Evolutionary conservation across 371 early-diverging fungal species (phyloP).

Genomic region (Rhizopus sp.): DNA sequence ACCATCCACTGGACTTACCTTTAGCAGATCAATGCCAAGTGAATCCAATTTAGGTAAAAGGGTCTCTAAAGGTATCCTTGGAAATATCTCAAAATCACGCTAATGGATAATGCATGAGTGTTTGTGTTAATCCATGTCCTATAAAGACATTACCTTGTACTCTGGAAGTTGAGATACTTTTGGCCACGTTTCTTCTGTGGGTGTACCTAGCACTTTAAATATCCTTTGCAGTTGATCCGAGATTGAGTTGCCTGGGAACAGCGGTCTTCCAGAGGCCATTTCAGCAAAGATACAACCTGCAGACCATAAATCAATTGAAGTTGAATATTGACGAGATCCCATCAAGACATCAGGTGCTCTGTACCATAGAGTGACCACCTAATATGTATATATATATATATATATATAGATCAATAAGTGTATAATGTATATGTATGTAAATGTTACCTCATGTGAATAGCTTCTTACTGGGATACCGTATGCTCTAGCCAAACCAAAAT

Average conservation of each 20-base stretch:
- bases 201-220: slow-evolving; percentile 91
- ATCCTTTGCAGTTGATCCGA: slow-evolving; percentile 89
- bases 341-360: slow-evolving; percentile 99
- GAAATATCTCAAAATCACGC: slow-evolving; percentile 76
- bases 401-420: background rate
- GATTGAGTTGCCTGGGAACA: slow-evolving; percentile 95
- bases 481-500: slow-evolving; percentile 97
- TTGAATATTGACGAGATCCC: slow-evolving; percentile 96
- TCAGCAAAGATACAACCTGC: slow-evolving; percentile 97
- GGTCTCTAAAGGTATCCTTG: slow-evolving; percentile 65
- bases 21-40: slow-evolving; percentile 79
- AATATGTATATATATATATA: background rate
- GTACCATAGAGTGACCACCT: slow-evolving; percentile 93
- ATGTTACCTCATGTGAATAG: slow-evolving; percentile 95
- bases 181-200: slow-evolving; percentile 91
- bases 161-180: slow-evolving; percentile 91
- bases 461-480: slow-evolving; percentile 97
- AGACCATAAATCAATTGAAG: slow-evolving; percentile 99
- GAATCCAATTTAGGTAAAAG: slow-evolving; percentile 83
- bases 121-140: slow-evolving; percentile 3
- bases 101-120: slow-evolving; percentile 2
- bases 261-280: slow-evolving; percentile 89
- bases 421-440: background rate
- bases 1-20: slow-evolving; percentile 30
- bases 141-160: slow-evolving; percentile 54